phyloP scores from a whole-genome alignment of 306 rosid genomes.

The Malus sieversii region DNA sequence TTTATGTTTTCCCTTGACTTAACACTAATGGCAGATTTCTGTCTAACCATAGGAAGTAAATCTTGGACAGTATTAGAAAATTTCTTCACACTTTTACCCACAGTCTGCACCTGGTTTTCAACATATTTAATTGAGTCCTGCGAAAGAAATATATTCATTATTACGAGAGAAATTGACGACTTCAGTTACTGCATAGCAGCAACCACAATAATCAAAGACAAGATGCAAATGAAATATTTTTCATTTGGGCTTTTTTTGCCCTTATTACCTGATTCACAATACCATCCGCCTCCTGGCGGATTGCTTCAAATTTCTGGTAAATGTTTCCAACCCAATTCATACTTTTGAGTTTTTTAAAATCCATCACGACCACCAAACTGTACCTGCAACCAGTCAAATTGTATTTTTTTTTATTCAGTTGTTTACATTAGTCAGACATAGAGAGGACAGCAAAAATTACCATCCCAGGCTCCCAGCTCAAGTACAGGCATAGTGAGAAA shows the following conservation, averaged over 20 bases:
- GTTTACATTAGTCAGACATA: not conserved
- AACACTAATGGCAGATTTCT: slow-evolving; percentile 9
- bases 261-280: slow-evolving; percentile 53
- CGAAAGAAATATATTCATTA: slow-evolving; percentile 8
- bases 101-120: slow-evolving; percentile 56
- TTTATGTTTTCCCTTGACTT: slow-evolving; percentile 17
- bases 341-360: slow-evolving; percentile 40
- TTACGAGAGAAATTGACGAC: not conserved
- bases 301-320: slow-evolving; percentile 76
- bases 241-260: not conserved
- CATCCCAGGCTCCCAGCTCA: not conserved
- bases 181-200: not conserved
- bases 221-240: not conserved
- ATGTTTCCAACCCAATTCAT: slow-evolving; percentile 66
- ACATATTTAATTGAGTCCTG: slow-evolving; percentile 76
- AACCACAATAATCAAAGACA: not conserved
- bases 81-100: slow-evolving; percentile 61
- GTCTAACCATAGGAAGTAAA: slow-evolving; percentile 37
- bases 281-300: slow-evolving; percentile 71
- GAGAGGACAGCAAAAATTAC: not conserved
- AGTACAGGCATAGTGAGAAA: not conserved
- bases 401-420: not conserved
- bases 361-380: slow-evolving; percentile 37
- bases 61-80: slow-evolving; percentile 61
- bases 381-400: slow-evolving; percentile 19